phyloP scores from a whole-genome alignment of 805 yeast species.

The Hagleromyces aurorensis region DNA sequence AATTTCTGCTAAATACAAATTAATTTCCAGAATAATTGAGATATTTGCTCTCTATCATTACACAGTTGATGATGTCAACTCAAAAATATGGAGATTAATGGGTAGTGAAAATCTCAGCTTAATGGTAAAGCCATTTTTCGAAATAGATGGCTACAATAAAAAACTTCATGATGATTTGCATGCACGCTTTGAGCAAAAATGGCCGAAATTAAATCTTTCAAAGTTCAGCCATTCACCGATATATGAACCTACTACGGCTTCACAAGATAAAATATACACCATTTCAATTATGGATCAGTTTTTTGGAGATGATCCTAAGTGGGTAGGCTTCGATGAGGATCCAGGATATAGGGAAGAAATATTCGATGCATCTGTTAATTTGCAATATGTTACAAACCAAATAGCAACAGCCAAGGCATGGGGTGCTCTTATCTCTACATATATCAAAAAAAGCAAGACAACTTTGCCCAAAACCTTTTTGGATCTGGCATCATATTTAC shows the following conservation, averaged over 20 bases:
- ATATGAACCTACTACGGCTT: constrained; percentile 41
- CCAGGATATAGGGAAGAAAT: constrained; percentile 42
- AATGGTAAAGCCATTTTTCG: constrained; percentile 32
- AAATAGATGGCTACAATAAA: constrained; percentile 40
- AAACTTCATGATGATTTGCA: constrained; percentile 40
- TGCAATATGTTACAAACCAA: constrained; percentile 61
- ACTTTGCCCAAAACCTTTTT: constrained; percentile 31
- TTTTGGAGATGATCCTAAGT: constrained; percentile 37
- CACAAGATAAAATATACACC: constrained; percentile 48
- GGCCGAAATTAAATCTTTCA: constrained; percentile 39
- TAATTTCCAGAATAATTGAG: constrained; percentile 64
- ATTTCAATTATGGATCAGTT: constrained; percentile 54
- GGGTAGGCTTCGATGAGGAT: constrained; percentile 32
- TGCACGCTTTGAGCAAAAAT: constrained; percentile 39
- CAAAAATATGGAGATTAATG: constrained; percentile 39
- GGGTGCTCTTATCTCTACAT: constrained; percentile 70
- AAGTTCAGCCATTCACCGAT: constrained; percentile 46
- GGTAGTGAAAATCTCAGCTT: constrained; percentile 31
- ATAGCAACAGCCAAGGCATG: constrained; percentile 62
- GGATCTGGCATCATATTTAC: constrained; percentile 40
- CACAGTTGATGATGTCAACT: constrained; percentile 39
- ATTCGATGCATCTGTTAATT: constrained; percentile 49
- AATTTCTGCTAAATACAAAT: constrained; percentile 46
- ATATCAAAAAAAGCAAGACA: constrained; percentile 37
- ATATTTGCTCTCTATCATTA: constrained; percentile 65